Evolutionary conservation across 169 alveolate species (phyloP), one percentile per base, ranked within the genome.

Genomic region (Babesia microti): DNA sequence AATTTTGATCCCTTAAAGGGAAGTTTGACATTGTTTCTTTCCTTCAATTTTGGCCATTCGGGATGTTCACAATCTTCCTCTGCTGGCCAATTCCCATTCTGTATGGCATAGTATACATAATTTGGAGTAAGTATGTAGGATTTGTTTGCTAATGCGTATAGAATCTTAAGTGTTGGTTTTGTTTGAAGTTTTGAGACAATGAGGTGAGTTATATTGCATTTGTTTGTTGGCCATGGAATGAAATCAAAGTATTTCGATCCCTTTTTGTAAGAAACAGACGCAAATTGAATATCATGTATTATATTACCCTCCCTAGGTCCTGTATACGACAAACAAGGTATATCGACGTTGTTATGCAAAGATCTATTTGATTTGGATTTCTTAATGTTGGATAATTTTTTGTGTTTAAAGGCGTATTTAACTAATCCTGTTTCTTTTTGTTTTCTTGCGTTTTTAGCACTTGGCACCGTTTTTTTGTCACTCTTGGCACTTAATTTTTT

Each of bases 11-110:
- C 35, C 15, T 12, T 7, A 33, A 47, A 21, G n/a, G 34, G 17
- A 14, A 6, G 34, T 4, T 14, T 5, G 2, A 32, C 26, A 15
- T 24, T 15, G 7, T 9, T 11, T 5, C 57, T 29, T 26, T 2
- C 12, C 1, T 42, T 19, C 29, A 21, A 9, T n/a, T 12, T 6
- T 1, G 46, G 57, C 57, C 57, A 47, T 32, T 22, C 34, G 0
- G 57, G 57, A 14, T 47, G 57, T 45, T 47, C 57, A 17, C n/a
- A 47, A 4, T 24, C 57, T 4, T 23, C 17, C 14, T 47, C 57
- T 2, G 21, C 4, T 0, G 57, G 57, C 57, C 57, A 47, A 32
- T 47, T 47, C 46, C 34, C 57, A 11, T 11, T 23, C 17, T 14
- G 6, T 17, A 32, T 45, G 9, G 57, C 57, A 18, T 28, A 19